phyloP scores from a whole-genome alignment of 345 rosid species.

The Excoecaria cochinchinensis region DNA sequence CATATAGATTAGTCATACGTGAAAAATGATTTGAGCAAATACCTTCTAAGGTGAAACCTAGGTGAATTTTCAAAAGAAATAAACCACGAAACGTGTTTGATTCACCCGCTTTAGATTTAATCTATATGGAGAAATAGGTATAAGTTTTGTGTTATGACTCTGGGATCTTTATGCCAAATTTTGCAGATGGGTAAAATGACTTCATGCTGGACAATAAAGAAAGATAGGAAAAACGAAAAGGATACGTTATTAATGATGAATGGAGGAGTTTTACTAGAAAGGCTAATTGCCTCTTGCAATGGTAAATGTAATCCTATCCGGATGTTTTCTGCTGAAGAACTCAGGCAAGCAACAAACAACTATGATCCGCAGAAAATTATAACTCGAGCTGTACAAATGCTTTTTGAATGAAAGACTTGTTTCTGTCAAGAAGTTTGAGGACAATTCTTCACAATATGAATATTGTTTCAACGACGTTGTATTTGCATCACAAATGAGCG shows the following conservation, averaged over 20 bases:
- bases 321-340: not conserved
- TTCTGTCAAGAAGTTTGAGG: constrained; percentile 7
- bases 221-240: not conserved
- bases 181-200: not conserved
- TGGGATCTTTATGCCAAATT: not conserved
- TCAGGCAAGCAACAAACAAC: constrained; percentile 16
- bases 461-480: constrained; percentile 11
- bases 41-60: too few species aligned
- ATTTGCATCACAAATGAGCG: constrained; percentile 14
- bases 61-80: too few species aligned
- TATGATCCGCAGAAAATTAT: not conserved
- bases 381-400: constrained; percentile 3
- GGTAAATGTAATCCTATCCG: constrained; percentile 6
- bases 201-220: not conserved
- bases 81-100: too few species aligned
- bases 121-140: too few species aligned
- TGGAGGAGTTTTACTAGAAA: constrained; percentile 7
- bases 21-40: too few species aligned
- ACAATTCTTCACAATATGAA: not conserved
- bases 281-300: constrained; percentile 6
- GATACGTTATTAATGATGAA: not conserved
- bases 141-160: not conserved
- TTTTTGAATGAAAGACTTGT: constrained; percentile 10
- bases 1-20: too few species aligned
- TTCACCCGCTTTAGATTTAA: too few species aligned